These are phyloP conservation scores for Geranomyces variabilis DNA, from an alignment of 192 early-diverging fungal species.

Conservation along the genomic window DNA sequence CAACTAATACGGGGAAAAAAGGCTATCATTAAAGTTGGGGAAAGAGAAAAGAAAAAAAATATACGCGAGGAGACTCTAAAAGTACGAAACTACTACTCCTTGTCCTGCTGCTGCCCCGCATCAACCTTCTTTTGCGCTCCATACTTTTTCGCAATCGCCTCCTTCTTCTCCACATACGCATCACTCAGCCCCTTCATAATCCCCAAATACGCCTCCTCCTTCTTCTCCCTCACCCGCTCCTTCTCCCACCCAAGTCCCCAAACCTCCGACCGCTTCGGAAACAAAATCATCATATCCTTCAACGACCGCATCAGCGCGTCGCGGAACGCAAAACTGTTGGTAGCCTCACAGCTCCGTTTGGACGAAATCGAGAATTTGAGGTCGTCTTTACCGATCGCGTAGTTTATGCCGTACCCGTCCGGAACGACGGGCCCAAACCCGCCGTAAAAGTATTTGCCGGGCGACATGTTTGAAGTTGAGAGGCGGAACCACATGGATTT, in stretches of 20 bases:
- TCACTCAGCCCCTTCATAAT: conserved; percentile 50
- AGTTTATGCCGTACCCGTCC: conserved; percentile 61
- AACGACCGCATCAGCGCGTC: conserved; percentile 62
- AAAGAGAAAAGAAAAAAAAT: too few species aligned
- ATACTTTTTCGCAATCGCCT: conserved; percentile 33
- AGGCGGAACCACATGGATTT: conserved; percentile 78
- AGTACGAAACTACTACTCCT: too few species aligned
- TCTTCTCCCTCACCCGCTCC: conserved; percentile 37
- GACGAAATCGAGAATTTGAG: conserved; percentile 65
- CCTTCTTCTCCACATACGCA: conserved; percentile 39
- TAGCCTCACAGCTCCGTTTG: conserved; percentile 48
- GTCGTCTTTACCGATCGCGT: conserved; percentile 60
- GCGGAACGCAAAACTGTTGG: conserved; percentile 59
- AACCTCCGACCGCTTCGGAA: conserved; percentile 58
- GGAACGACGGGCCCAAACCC: conserved; percentile 60
- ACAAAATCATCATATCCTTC: conserved; percentile 66
- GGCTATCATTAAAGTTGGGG: too few species aligned
- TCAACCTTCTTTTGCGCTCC: not conserved
- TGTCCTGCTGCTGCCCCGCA: too few species aligned
- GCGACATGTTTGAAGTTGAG: conserved; percentile 75
- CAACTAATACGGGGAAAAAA: too few species aligned
- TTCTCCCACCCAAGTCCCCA: conserved; percentile 56
- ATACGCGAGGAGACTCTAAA: too few species aligned
- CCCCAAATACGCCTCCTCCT: conserved; percentile 45
- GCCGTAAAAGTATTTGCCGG: conserved; percentile 54